These are phyloP conservation scores for Escallonia herrerae DNA, from an alignment of 129 eudicot genomes.

Conservation along the genomic window DNA sequence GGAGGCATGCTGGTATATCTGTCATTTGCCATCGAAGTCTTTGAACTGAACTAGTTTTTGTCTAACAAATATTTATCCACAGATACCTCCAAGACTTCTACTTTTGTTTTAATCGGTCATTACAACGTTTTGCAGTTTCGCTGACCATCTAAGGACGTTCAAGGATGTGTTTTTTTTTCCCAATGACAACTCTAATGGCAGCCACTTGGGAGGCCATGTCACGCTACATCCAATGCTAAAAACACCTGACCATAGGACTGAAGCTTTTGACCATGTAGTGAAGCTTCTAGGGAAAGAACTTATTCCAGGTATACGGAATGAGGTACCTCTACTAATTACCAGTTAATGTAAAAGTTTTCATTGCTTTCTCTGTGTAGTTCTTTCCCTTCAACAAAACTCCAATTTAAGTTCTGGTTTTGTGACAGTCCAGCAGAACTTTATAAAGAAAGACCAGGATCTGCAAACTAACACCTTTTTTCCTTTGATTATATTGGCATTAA, in stretches of 20 bases:
- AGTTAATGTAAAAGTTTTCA: background rate
- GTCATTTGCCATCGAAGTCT: too few species aligned
- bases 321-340: conserved; percentile 35
- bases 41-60: background rate
- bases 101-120: too few species aligned
- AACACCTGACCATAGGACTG: conserved; percentile 48
- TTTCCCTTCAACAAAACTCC: background rate
- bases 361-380: background rate
- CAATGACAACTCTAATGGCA: conserved; percentile 16
- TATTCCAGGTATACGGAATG: conserved; percentile 76
- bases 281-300: conserved; percentile 55
- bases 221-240: conserved; percentile 44
- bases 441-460: background rate
- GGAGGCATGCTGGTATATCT: too few species aligned
- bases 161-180: conserved; percentile 47
- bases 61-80: background rate
- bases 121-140: conserved; percentile 45
- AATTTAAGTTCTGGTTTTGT: conserved; percentile 1
- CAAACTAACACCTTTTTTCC: background rate
- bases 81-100: background rate
- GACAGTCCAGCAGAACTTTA: background rate
- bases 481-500: conserved; percentile 4
- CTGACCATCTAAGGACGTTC: conserved; percentile 48
- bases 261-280: conserved; percentile 63
- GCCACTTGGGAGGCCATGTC: conserved; percentile 37